Evolutionary conservation across 2,329 filamentous ascomycete species (phyloP).

Genomic region (Arthrobotrys entomopaga): DNA sequence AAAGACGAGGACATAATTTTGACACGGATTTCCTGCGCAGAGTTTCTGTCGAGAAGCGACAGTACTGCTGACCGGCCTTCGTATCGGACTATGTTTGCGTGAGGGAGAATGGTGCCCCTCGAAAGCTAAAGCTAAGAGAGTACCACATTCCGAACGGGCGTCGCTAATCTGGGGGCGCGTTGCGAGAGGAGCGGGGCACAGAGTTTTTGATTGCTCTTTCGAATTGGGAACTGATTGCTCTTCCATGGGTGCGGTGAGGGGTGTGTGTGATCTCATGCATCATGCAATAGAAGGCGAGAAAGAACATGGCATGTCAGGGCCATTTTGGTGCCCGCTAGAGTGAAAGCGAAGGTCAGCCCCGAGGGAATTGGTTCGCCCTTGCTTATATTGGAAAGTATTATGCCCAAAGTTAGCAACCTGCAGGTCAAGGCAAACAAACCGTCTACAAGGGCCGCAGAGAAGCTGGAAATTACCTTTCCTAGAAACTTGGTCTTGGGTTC

Average conservation of each 20-base stretch:
- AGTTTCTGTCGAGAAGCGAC: neutral
- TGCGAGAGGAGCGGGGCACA: slow-evolving; percentile 17
- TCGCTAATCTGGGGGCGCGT: slow-evolving; percentile 29
- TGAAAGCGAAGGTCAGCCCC: neutral
- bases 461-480: neutral
- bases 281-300: slow-evolving; percentile 6
- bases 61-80: neutral
- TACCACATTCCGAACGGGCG: slow-evolving; percentile 25
- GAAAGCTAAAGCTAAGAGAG: slow-evolving; percentile 20
- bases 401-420: neutral
- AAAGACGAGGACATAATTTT: neutral
- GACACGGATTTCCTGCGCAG: too few species aligned
- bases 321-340: neutral
- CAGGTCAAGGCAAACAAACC: slow-evolving; percentile 1
- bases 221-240: too few species aligned
- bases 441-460: neutral
- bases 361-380: neutral
- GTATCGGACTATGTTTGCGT: slow-evolving; percentile 10
- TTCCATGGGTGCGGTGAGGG: neutral
- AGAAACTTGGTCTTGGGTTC: too few species aligned
- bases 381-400: slow-evolving; percentile 1
- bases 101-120: neutral
- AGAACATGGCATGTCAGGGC: neutral
- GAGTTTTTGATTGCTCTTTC: slow-evolving; percentile 14
- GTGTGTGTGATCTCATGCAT: slow-evolving; percentile 2